These are phyloP conservation scores for Diaporthe eres DNA, from an alignment of 2,329 filamentous ascomycete genomes.

Conservation along the genomic window DNA sequence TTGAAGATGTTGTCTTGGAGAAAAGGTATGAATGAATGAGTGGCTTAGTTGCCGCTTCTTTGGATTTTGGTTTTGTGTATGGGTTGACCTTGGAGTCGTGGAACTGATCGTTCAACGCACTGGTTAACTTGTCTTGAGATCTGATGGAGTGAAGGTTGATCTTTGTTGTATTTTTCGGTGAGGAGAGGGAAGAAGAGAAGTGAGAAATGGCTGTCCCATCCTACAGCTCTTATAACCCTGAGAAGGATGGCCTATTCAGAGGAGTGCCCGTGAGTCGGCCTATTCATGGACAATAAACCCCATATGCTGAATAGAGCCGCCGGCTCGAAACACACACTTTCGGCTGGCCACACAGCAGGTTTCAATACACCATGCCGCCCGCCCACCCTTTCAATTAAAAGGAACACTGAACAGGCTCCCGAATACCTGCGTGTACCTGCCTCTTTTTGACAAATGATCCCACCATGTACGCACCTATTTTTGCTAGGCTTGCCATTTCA, in stretches of 20 bases:
- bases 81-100: slow-evolving; percentile 38
- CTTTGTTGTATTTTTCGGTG: slow-evolving; percentile 29
- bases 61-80: slow-evolving; percentile 3
- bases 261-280: not conserved
- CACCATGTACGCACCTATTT: not conserved
- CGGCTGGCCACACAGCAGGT: not conserved
- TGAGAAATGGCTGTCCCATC: not conserved
- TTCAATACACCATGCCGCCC: not conserved
- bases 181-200: slow-evolving; percentile 10
- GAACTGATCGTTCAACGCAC: slow-evolving; percentile 39
- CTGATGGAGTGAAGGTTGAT: slow-evolving; percentile 31
- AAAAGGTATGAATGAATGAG: slow-evolving; percentile 15
- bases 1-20: slow-evolving; percentile 35
- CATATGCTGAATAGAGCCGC: slow-evolving; percentile 22
- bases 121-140: slow-evolving; percentile 40
- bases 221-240: slow-evolving; percentile 31
- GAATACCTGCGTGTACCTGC: not conserved
- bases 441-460: not conserved
- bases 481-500: slow-evolving; percentile 6
- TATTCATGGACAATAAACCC: slow-evolving; percentile 40
- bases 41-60: not conserved
- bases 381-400: slow-evolving; percentile 10
- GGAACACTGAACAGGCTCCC: not conserved
- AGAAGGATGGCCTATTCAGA: slow-evolving; percentile 31
- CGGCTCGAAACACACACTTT: not conserved